Percentiles rank a stretch among this genome's conserved stretches.
Evolutionary conservation across 208 protist species (phyloP).

Genomic region (Trypanosomatidae sp.): DNA sequence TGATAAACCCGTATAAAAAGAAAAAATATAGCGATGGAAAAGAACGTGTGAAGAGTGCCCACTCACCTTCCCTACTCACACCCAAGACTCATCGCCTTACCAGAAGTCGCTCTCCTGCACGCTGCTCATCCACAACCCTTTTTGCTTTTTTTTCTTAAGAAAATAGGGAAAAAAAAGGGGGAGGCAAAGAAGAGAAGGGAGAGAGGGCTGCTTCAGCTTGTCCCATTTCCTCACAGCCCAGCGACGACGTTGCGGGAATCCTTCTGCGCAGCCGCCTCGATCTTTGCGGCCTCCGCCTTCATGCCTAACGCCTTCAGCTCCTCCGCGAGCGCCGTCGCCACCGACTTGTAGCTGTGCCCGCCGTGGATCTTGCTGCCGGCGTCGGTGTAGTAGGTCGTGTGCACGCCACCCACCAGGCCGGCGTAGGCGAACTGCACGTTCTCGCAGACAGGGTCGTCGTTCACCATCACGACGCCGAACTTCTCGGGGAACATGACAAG

Average conservation of each 20-base stretch:
- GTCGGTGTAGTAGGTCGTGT: constrained; percentile 62
- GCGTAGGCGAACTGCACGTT: constrained; percentile 74
- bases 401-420: constrained; percentile 63
- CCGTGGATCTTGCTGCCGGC: constrained; percentile 56
- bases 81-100: no score
- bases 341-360: constrained; percentile 75
- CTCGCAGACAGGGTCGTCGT: constrained; percentile 68
- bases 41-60: no score
- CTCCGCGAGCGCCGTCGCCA: constrained; percentile 65
- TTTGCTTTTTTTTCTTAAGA: no score
- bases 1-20: no score
- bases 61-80: no score
- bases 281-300: constrained; percentile 59
- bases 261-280: constrained; percentile 65
- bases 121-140: no score
- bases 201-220: no score
- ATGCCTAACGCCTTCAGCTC: constrained; percentile 70
- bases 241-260: no score
- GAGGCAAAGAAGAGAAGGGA: background rate
- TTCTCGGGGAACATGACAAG: constrained; percentile 77
- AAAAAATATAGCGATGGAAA: no score
- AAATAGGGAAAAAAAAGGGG: no score
- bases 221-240: no score
- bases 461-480: constrained; percentile 62
- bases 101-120: no score